phyloP scores from a whole-genome alignment of 208 protist species.

The Strigomonas culicis region DNA sequence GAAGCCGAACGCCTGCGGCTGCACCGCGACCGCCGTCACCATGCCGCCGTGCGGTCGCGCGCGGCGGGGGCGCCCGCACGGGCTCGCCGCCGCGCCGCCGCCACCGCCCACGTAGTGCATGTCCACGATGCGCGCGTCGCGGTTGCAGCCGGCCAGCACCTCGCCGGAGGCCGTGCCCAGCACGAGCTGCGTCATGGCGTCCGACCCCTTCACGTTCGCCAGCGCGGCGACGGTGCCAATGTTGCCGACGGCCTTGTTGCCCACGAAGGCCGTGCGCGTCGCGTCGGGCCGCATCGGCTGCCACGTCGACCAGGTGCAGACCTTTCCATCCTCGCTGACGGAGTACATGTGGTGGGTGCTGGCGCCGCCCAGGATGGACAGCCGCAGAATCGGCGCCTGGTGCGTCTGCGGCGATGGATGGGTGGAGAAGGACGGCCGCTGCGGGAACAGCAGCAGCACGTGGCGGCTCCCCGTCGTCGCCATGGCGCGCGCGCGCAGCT shows the following conservation, averaged over 20 bases:
- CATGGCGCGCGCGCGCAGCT: conserved; percentile 30
- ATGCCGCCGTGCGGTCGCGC: conserved; percentile 17
- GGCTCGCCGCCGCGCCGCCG: neutral
- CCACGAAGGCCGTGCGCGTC: conserved; percentile 34
- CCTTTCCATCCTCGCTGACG: conserved; percentile 60
- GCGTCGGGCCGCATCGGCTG: conserved; percentile 34
- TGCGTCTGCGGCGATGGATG: conserved; percentile 68
- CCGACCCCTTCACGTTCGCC: conserved; percentile 33
- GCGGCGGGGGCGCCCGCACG: neutral
- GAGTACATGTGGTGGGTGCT: conserved; percentile 66
- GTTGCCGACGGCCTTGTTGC: conserved; percentile 41
- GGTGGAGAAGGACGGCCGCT: conserved; percentile 34
- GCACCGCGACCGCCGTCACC: conserved; percentile 42
- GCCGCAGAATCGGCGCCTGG: conserved; percentile 38
- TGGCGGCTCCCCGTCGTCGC: conserved; percentile 32
- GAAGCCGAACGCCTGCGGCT: conserved; percentile 33
- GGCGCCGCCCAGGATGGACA: conserved; percentile 57
- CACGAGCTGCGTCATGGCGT: conserved; percentile 64
- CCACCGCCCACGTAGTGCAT: conserved; percentile 17
- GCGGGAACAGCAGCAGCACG: conserved; percentile 30
- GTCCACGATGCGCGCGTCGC: conserved; percentile 49
- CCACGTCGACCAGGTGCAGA: conserved; percentile 57
- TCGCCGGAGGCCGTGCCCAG: conserved; percentile 54
- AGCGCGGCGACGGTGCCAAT: conserved; percentile 44
- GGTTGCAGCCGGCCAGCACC: conserved; percentile 43